phyloP scores from a whole-genome alignment of 2,329 filamentous ascomycete genomes.

The Paraconiothyrium brasiliense region DNA sequence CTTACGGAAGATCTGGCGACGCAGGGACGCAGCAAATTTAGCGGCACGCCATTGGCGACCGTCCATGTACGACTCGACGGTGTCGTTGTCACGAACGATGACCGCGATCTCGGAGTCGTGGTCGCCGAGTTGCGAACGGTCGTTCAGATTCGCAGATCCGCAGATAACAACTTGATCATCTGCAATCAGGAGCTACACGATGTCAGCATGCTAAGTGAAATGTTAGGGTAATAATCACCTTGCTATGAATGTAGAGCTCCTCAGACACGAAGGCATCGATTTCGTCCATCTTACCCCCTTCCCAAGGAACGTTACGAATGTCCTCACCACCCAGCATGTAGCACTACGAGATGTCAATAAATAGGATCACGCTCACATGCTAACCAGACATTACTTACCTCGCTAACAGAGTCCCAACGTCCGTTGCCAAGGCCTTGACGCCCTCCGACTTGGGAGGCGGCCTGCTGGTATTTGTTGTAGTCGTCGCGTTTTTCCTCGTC shows the following conservation, averaged over 20 bases:
- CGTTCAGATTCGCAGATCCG: slow-evolving; percentile 77
- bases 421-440: slow-evolving; percentile 56
- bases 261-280: slow-evolving; percentile 71
- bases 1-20: slow-evolving; percentile 88
- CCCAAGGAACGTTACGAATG: slow-evolving; percentile 71
- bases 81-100: slow-evolving; percentile 79
- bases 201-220: slow-evolving; percentile 18
- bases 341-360: slow-evolving; percentile 45
- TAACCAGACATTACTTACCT: slow-evolving; percentile 34
- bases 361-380: background rate
- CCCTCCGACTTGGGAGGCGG: slow-evolving; percentile 65
- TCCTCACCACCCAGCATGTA: slow-evolving; percentile 83
- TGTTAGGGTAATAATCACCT: slow-evolving; percentile 53
- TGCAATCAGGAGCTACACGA: slow-evolving; percentile 72
- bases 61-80: slow-evolving; percentile 77
- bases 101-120: slow-evolving; percentile 93
- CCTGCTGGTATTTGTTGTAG: slow-evolving; percentile 77
- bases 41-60: slow-evolving; percentile 76
- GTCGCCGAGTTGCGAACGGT: slow-evolving; percentile 78
- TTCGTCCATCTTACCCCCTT: slow-evolving; percentile 63
- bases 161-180: slow-evolving; percentile 85
- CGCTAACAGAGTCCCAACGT: slow-evolving; percentile 78
- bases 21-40: slow-evolving; percentile 80
- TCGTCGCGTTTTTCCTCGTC: slow-evolving; percentile 39
- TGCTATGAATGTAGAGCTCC: slow-evolving; percentile 72